These are phyloP conservation scores for Ceriops decandra DNA, from an alignment of 345 rosid genomes.

Conservation along the genomic window DNA sequence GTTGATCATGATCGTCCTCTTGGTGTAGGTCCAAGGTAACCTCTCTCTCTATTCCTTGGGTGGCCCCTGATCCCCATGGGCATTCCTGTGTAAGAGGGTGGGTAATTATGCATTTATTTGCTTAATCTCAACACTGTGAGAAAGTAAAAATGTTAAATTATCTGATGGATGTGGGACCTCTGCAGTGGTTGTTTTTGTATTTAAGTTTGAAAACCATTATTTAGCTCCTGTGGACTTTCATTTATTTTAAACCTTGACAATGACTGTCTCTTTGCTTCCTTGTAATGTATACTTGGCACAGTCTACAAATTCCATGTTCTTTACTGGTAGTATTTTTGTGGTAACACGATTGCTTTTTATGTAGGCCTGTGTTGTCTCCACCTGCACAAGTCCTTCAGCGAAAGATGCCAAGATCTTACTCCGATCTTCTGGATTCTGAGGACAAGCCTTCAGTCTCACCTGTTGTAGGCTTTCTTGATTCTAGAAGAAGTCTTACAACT, in stretches of 20 bases:
- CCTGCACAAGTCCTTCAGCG: constrained; percentile 35
- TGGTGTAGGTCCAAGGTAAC: constrained; percentile 36
- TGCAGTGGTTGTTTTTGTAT: background rate
- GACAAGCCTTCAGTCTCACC: constrained; percentile 34
- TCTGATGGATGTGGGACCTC: background rate
- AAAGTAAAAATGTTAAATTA: background rate
- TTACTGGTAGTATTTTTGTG: constrained; percentile 4
- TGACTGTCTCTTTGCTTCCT: no score
- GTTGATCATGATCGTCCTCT: constrained; percentile 27
- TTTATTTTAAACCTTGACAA: no score
- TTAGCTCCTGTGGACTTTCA: background rate
- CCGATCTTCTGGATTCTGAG: constrained; percentile 28
- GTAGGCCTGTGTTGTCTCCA: constrained; percentile 45
- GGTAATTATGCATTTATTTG: background rate
- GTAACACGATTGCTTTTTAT: constrained; percentile 4
- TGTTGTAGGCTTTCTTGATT: constrained; percentile 24
- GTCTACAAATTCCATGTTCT: background rate
- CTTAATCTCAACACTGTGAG: background rate
- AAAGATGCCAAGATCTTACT: constrained; percentile 32
- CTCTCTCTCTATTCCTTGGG: constrained; percentile 8
- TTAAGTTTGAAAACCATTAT: constrained; percentile 2
- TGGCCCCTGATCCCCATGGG: background rate
- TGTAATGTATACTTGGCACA: background rate
- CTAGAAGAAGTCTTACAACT: constrained; percentile 20
- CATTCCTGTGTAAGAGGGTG: background rate